phyloP scores from a whole-genome alignment of 441 rosid genomes.

The Viola pubescens region DNA sequence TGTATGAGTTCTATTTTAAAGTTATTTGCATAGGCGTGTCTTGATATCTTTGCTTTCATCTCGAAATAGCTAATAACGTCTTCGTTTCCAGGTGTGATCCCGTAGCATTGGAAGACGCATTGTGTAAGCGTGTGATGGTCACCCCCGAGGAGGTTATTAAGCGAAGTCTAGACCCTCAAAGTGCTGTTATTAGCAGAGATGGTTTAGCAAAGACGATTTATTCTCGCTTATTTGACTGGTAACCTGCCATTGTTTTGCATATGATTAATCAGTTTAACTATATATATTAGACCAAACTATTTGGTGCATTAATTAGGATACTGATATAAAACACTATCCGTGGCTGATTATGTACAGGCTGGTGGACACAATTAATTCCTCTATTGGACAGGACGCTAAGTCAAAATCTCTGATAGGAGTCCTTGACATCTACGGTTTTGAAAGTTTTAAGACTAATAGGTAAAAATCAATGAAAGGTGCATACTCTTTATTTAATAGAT shows the following conservation, averaged over 20 bases:
- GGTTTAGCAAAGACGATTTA: conserved; percentile 86
- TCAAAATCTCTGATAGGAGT: conserved; percentile 77
- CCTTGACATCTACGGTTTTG: conserved; percentile 89
- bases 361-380: conserved; percentile 64
- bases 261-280: too few species aligned
- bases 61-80: conserved; percentile 3
- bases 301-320: too few species aligned
- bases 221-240: conserved; percentile 81
- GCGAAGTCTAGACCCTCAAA: conserved; percentile 77
- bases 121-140: conserved; percentile 84
- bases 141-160: conserved; percentile 87
- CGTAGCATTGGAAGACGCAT: conserved; percentile 64
- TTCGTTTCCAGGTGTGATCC: conserved; percentile 54
- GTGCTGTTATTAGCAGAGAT: conserved; percentile 65
- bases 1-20: conserved; percentile 35
- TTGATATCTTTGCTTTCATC: conserved; percentile 1
- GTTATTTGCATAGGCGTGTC: conserved; percentile 4
- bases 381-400: conserved; percentile 72
- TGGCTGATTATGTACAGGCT: conserved; percentile 44
- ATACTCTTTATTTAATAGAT: neutral
- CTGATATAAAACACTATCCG: conserved; percentile 1
- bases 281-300: too few species aligned
- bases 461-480: conserved; percentile 15
- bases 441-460: conserved; percentile 95
- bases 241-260: conserved; percentile 9